A percentile compares a stretch with the other conserved stretches of the same genome.
These are phyloP conservation scores for Psilocybe sp. DNA, from an alignment of 768 basidiomycete genomes.

Conservation along the genomic window DNA sequence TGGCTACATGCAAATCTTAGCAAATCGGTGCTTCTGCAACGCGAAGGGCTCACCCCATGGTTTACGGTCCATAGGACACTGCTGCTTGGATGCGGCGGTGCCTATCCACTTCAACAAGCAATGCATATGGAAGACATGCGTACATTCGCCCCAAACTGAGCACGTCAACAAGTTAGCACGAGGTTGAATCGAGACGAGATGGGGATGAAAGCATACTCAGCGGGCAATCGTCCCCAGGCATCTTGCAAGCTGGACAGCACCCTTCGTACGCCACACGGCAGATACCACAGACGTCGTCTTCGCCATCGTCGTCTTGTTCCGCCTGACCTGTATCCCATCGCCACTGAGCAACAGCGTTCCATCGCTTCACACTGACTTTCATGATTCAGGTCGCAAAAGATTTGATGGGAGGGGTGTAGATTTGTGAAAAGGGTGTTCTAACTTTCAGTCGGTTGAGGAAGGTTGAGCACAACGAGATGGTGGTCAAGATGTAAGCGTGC, in stretches of 20 bases:
- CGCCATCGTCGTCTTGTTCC: constrained; percentile 41
- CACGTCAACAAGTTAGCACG: neutral
- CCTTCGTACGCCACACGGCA: constrained; percentile 92
- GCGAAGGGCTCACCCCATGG: constrained; percentile 71
- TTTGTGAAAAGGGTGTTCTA: too few species aligned
- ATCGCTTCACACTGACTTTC: constrained; percentile 82
- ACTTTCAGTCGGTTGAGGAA: too few species aligned
- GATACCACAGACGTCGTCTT: constrained; percentile 76
- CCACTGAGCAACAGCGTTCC: constrained; percentile 90
- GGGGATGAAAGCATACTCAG: constrained; percentile 15
- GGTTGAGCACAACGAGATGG: too few species aligned
- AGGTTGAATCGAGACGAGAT: neutral
- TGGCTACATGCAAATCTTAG: too few species aligned
- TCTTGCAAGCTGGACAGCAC: constrained; percentile 93
- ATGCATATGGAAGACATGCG: constrained; percentile 98
- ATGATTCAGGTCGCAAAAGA: constrained; percentile 38
- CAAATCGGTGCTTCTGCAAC: too few species aligned
- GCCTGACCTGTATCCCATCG: constrained; percentile 65
- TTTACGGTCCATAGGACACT: constrained; percentile 98
- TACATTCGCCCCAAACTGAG: constrained; percentile 97
- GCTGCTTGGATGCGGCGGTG: constrained; percentile 84
- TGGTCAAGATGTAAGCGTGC: too few species aligned
- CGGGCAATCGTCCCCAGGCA: constrained; percentile 79
- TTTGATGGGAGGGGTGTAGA: too few species aligned
- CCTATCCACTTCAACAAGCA: constrained; percentile 96